Base-by-base conservation (phyloP, 1,284 basidiomycete species). In the Leccinum pallidistipes region DNA sequence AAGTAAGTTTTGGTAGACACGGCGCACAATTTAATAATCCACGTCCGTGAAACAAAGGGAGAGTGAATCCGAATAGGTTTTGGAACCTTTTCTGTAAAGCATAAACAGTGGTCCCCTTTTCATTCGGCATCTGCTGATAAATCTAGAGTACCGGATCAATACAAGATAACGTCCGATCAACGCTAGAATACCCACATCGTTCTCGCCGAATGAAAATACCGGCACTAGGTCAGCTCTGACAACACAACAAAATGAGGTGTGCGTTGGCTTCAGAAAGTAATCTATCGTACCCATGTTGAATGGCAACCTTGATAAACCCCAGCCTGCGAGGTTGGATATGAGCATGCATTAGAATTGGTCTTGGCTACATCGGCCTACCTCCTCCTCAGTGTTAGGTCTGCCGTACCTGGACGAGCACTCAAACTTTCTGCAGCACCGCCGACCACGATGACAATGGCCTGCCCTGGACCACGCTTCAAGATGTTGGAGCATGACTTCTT, bases 171-270 rank as follows among this genome's bases (percentile, higher is more conserved):
- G 4, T 9, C 10, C 12, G 12, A 27, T 11, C 36, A 53, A 43
- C 16, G 36, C 8, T 1, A 32, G 27, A n/a, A 53, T 10, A 81
- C 90, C 69, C 64, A 95, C 94, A 74, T 99, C 97, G 74, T 99
- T 99, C 80, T 99, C 97, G 18, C 97, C 97, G 70, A 99, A 99
- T 1, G 94, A 95, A 71, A 97, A 97, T 1, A 97, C 94, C 0
- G 95, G 96, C 0, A 98, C 95, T 8, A 98, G 81, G 70, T 95
- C 92, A 50, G 95, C 95, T 53, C 92, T 93, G 66, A 32, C 2
- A 29, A 38, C 27, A 32, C 10, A 9, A 49, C 24, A 34, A 38
- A 56, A 49, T 60, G 18, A 62, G n/a, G 32, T 27, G 31, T 55
- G 47, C 43, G 51, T 9, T 24, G 18, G 18, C 27, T 53, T 3